Base-by-base conservation (phyloP, 164 flowering plant genomes). In the Macadamia tetraphylla region DNA sequence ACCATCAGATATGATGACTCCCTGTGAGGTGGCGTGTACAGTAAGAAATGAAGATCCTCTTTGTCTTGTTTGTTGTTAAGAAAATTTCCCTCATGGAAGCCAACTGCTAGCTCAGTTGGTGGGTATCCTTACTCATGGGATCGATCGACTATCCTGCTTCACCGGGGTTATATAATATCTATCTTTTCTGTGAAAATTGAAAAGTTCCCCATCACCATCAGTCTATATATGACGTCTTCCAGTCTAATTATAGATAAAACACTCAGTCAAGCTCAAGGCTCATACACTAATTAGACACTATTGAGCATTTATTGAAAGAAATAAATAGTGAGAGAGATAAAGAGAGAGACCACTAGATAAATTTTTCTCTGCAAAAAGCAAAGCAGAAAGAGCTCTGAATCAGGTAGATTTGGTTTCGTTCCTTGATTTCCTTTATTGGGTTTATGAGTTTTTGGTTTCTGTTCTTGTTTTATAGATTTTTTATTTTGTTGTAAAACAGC, bases 381-480 rank as follows among this genome's bases (percentile, higher is more conserved):
- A 57, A 56, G 52, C 32, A 32, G 29, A 17, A 52, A 44, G 29
- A 18, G 51, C 40, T 69, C 66, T 62, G 66, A 7, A n/a, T 40
- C 62, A 70, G 72, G 72, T 70, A 48, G 31, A 61, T 35, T 23
- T 29, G 6, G n/a, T 55, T 70, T 13, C 13, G 43, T 32, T 48
- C 6, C 8, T 14, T 48, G 18, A 46, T 58, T 58, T n/a, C 12
- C 55, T 49, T 40, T 15, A 32, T 6, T 68, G 5, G 13, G 0
- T 40, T 42, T 42, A 52, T 46, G 18, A 32, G 23, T 23, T n/a
- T 51, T 48, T 1, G 42, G 40, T 31, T 18, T 53, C 57, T 53
- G 11, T 51, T 51, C 17, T 51, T 51, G 13, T 43, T 46, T 46
- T 11, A 1, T 46, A 4, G 9, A 46, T 46, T 46, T 46, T 43